phyloP scores from a whole-genome alignment of 805 yeast genomes.

The Cyberlindnera subsufficiens region DNA sequence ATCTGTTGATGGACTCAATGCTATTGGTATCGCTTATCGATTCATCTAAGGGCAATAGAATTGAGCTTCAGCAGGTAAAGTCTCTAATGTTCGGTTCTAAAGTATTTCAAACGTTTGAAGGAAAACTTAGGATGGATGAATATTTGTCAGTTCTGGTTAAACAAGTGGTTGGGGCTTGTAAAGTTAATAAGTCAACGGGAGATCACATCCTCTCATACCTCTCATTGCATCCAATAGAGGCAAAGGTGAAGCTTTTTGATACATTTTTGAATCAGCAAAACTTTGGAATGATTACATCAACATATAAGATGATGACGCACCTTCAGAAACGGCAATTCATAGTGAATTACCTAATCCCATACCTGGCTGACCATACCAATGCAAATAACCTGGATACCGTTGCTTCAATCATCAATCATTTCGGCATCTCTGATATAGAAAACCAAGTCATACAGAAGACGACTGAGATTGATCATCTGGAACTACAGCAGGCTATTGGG shows the following conservation, averaged over 20 bases:
- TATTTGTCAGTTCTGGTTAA: constrained; percentile 11
- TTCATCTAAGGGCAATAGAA: constrained; percentile 4
- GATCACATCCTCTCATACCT: constrained; percentile 16
- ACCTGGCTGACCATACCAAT: constrained; percentile 6
- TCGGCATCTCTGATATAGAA: constrained; percentile 8
- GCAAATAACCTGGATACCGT: constrained; percentile 6
- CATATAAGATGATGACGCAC: constrained; percentile 4
- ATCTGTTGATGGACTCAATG: constrained; percentile 14
- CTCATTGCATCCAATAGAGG: constrained; percentile 22
- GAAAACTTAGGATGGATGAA: constrained; percentile 10
- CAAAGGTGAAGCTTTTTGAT: constrained; percentile 12
- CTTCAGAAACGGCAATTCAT: constrained; percentile 15
- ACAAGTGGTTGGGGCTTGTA: constrained; percentile 15
- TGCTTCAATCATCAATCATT: constrained; percentile 7
- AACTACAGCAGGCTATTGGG: constrained; percentile 11
- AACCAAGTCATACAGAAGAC: constrained; percentile 1
- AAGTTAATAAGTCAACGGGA: neutral
- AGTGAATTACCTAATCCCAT: constrained; percentile 14
- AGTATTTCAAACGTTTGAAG: constrained; percentile 19
- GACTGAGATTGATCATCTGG: constrained; percentile 4
- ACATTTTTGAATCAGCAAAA: constrained; percentile 8
- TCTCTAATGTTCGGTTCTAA: constrained; percentile 22
- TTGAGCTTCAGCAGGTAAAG: constrained; percentile 12
- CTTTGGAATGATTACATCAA: constrained; percentile 1
- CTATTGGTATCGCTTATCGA: constrained; percentile 9